Conservation (phyloP, 805 yeast species). For the Debaryomyces prosopidis region DNA sequence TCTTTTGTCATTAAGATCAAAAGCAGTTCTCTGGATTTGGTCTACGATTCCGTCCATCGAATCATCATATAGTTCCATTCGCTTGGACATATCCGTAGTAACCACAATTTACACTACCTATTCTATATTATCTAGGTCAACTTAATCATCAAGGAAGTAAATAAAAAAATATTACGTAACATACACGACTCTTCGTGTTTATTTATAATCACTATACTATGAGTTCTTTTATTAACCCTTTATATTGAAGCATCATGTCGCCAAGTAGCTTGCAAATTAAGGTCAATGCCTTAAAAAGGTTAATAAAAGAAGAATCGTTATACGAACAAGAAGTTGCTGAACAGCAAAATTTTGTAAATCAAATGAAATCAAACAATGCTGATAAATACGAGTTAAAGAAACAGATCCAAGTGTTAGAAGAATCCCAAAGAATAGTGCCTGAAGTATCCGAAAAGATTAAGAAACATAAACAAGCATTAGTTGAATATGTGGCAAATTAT, state of each 20-base stretch:
- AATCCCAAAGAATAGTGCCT: conserved; percentile 39
- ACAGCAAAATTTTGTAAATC: conserved; percentile 49
- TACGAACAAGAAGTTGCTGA: conserved; percentile 61
- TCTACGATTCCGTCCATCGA: neutral
- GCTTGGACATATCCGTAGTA: neutral
- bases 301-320: conserved; percentile 63
- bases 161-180: neutral
- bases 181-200: too few species aligned
- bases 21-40: conserved; percentile 2
- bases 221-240: neutral
- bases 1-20: conserved; percentile 3
- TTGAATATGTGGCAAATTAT: conserved; percentile 36
- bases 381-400: conserved; percentile 69
- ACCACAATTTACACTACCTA: neutral
- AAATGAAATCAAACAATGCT: conserved; percentile 44
- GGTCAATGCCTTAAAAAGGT: conserved; percentile 63
- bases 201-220: too few species aligned
- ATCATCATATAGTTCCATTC: conserved; percentile 2
- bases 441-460: conserved; percentile 22
- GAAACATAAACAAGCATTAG: conserved; percentile 26
- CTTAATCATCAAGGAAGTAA: too few species aligned
- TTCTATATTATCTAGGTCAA: neutral
- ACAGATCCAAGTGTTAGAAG: conserved; percentile 37
- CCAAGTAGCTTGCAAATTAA: conserved; percentile 74
- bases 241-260: conserved; percentile 45